Base-by-base conservation (phyloP, 2,329 filamentous ascomycete genomes). In the Aspergillus fijiensis region DNA sequence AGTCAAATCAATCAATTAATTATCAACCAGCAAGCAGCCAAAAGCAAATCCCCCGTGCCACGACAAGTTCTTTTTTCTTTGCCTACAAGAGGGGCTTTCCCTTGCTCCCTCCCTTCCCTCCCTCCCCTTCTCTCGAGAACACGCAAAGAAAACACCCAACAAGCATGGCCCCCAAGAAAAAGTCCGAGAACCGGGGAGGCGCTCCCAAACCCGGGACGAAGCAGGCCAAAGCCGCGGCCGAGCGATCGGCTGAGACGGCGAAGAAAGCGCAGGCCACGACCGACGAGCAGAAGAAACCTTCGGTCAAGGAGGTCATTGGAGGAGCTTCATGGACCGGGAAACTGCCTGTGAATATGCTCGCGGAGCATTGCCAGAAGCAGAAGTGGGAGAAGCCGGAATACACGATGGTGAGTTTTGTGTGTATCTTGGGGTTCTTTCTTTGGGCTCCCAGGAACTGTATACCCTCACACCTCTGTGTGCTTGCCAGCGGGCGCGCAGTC, bases 271-370 rank as follows among this genome's bases (percentile, higher is more conserved):
- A 65, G 64, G 75, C 78, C 52, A 77, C 73, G 6, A 64, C 74
- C 16, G 76, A 78, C 45, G 75, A 77, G 62, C 80, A 80, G n/a
- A 87, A 86, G 73, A 86, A 84, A 67, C 85, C 85, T 47, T 82
- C 85, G 52, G 84, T 84, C 23, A 80, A 85, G 76, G 91, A 96
- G 68, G 81, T 99, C 65, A 96, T 99, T 71, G 95, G 92, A 48
- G 95, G 95, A 52, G 87, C 92, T 60, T 97, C 92, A 67, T 99
- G 95, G 95, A 99, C 95, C 0, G 95, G 95, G 47, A 99, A 99
- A 75, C 81, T 99, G 33, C 95, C 95, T 1, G 90, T 97, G 65
- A 97, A 96, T 73, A 84, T 98, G 69, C 85, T 98, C 64, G 91
- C 90, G 39, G 95, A 98, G 81, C 91, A 96, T 77, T 97, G 93